Evolutionary conservation across 129 eudicot genomes (phyloP), one percentile per base, ranked within the genome.

Genomic region (Cynara cardunculus): DNA sequence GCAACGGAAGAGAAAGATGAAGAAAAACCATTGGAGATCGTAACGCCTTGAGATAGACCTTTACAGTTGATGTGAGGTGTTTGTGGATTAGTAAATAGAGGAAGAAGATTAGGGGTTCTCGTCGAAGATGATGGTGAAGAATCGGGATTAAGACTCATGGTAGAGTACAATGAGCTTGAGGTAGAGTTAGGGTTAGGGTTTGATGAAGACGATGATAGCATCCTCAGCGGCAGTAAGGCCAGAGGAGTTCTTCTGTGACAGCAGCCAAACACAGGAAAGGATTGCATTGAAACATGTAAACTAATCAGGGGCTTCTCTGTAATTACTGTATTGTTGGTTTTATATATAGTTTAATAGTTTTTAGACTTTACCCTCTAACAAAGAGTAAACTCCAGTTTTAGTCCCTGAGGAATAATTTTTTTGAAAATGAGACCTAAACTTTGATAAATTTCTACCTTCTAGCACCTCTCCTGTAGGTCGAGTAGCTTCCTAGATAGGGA

Each of bases 171-270:
- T 18, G 79, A 72, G 76, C 22, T 53, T 1, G 64, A 18, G 22
- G 34, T 73, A 34, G 81, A 82, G 72, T 64, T 73, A 34, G 81
- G 91, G 89, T 90, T 90, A 80, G 95, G 91, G 87, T 83, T 90
- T 83, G 87, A 44, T 31, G 87, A 62, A 69, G 89, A 72, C 0
- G 87, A 71, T 19, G 94, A 85, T 71, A 90, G 77, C 89, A 93
- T 86, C 30, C 76, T 86, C 13, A 83, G 86, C 8, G 87, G 79
- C 8, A 81, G 77, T 34, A 77, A 62, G 71, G 88, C 79, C 6
- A 46, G 72, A 8, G 86, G 67, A 24, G 88, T 75, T 67, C 77
- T 80, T 65, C 74, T 78, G 65, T 68, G 79, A 69, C 49, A 61
- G 67, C 76, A 74, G 65, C 80, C 59, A 61, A 77, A 71, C 25